Conservation (phyloP, 1,139 yeast genomes). For the Yamadazyma atmosphaerica region DNA sequence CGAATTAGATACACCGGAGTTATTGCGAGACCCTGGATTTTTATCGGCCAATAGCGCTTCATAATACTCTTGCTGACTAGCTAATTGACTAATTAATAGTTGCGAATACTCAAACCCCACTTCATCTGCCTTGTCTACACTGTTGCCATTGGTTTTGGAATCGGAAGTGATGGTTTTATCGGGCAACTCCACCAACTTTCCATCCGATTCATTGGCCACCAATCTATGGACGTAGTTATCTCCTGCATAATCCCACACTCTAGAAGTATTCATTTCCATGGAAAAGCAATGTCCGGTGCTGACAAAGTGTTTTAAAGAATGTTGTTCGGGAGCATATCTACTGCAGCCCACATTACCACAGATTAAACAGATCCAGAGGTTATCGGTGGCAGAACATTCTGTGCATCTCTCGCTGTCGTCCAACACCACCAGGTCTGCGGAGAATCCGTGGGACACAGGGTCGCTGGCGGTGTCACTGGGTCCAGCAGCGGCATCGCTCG, state of each 20-base stretch:
- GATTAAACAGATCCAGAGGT: constrained; percentile 46
- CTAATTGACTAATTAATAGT: constrained; percentile 74
- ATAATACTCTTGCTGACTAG: constrained; percentile 86
- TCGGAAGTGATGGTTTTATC: constrained; percentile 25
- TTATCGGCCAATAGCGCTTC: constrained; percentile 54
- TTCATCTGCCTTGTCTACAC: constrained; percentile 40
- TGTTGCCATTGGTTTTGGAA: constrained; percentile 1
- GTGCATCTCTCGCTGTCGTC: constrained; percentile 32
- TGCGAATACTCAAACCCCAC: constrained; percentile 80
- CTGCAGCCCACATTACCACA: constrained; percentile 51
- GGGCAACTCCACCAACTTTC: constrained; percentile 74
- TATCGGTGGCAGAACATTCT: constrained; percentile 32
- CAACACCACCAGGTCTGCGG: too few species aligned
- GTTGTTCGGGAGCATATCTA: constrained; percentile 77
- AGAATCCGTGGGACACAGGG: too few species aligned
- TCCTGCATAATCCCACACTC: constrained; percentile 96
- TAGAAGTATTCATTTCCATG: constrained; percentile 80
- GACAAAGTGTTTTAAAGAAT: constrained; percentile 80
- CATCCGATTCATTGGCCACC: constrained; percentile 82
- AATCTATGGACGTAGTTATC: constrained; percentile 89
- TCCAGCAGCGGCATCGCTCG: too few species aligned
- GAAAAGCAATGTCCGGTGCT: constrained; percentile 86
- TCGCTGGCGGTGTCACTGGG: too few species aligned
- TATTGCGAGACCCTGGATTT: constrained; percentile 23
- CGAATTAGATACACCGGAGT: too few species aligned